phyloP scores from a whole-genome alignment of 179 eudicot genomes.

The Nepenthes alata region DNA sequence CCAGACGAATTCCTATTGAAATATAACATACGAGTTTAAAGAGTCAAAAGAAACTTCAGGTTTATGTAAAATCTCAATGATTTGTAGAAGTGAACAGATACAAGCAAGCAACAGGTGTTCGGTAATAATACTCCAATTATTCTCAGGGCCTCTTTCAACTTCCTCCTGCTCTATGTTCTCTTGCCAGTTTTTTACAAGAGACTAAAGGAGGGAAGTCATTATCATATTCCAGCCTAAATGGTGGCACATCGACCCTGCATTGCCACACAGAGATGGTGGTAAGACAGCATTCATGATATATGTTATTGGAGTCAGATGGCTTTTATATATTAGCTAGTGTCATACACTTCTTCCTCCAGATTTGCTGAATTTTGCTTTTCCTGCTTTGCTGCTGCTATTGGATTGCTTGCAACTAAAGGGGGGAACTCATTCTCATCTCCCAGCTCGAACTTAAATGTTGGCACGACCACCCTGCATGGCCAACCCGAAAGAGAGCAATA shows the following conservation, averaged over 20 bases:
- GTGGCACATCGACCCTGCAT: not conserved
- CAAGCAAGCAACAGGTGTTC: no score
- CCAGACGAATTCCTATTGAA: no score
- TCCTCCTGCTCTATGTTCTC: not conserved
- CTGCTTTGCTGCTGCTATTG: slow-evolving; percentile 1
- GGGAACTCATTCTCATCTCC: no score
- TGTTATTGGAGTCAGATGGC: not conserved
- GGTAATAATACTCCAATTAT: no score
- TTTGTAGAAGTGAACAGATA: no score
- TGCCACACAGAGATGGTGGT: not conserved
- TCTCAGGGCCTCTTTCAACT: no score
- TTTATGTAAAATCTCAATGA: no score
- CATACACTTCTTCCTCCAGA: not conserved
- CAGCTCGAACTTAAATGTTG: no score
- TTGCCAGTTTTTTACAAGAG: slow-evolving; percentile 10
- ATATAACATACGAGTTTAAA: no score
- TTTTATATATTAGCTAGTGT: not conserved
- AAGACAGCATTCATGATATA: not conserved
- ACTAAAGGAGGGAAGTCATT: slow-evolving; percentile 29
- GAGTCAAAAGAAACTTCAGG: no score
- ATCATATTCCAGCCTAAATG: slow-evolving; percentile 1
- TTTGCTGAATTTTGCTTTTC: slow-evolving; percentile 4
- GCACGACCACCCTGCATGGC: no score
- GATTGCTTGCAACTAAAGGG: slow-evolving; percentile 6
- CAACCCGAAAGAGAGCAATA: no score